Evolutionary conservation across 169 alveolate species (phyloP).

Genomic region (Cryptosporidium ubiquitum): DNA sequence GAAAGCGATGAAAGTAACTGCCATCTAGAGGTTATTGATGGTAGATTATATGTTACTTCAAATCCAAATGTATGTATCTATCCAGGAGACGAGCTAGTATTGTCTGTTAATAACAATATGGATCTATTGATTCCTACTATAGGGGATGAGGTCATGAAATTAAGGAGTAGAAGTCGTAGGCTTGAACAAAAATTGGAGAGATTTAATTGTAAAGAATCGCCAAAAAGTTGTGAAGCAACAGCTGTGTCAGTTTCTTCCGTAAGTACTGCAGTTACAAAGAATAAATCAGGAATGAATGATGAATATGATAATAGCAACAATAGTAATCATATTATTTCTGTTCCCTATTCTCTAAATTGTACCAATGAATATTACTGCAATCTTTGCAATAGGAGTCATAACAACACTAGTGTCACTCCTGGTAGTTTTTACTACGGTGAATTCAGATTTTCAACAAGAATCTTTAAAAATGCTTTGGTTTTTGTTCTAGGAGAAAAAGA

Average conservation of each 20-base stretch:
- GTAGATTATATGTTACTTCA: conserved; percentile 31
- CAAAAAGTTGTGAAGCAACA: conserved; percentile 40
- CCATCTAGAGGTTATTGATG: conserved; percentile 61
- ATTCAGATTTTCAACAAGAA: conserved; percentile 30
- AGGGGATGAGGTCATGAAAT: conserved; percentile 61
- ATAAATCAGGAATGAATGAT: not conserved
- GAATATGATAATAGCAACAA: not conserved
- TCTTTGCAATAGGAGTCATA: conserved; percentile 12
- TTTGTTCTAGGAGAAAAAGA: conserved; percentile 56
- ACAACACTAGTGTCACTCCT: not conserved
- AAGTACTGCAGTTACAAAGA: conserved; percentile 4
- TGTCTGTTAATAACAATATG: conserved; percentile 63
- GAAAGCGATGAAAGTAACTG: conserved; percentile 72
- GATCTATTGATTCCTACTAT: conserved; percentile 52
- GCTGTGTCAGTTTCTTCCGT: conserved; percentile 29
- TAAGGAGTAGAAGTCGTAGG: conserved; percentile 33
- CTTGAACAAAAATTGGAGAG: conserved; percentile 21
- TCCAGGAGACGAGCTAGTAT: conserved; percentile 69
- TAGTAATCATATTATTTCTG: not conserved
- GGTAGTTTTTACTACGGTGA: not conserved
- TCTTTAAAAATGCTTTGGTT: conserved; percentile 62
- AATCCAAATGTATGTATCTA: conserved; percentile 37
- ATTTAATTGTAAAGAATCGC: conserved; percentile 42
- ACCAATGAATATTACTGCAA: conserved; percentile 57
- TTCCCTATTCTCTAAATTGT: conserved; percentile 63